These are phyloP conservation scores for Aspergillus novofumigatus DNA, from an alignment of 2,329 filamentous ascomycete genomes.

Conservation along the genomic window DNA sequence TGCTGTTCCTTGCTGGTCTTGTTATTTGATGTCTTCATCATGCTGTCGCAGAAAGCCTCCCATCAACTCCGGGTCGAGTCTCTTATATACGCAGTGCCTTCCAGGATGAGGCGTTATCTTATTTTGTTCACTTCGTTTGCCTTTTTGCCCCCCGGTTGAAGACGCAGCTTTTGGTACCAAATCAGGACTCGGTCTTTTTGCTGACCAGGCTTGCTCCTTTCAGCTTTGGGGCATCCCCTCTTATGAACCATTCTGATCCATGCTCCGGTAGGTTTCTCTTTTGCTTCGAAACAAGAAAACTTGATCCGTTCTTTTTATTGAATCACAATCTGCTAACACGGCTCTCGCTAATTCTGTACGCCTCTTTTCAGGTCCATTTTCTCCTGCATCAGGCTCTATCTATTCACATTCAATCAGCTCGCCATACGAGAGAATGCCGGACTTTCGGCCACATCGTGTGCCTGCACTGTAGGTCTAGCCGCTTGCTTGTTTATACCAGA, in stretches of 20 bases:
- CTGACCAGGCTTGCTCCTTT: conserved; percentile 20
- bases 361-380: conserved; percentile 29
- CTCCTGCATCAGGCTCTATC: conserved; percentile 27
- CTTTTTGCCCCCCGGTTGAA: conserved; percentile 1
- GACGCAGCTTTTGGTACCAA: not conserved
- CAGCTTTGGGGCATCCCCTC: conserved; percentile 50
- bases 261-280: conserved; percentile 46
- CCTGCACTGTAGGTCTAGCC: conserved; percentile 36
- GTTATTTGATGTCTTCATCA: conserved; percentile 8
- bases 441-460: conserved; percentile 33
- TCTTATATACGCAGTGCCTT: conserved; percentile 11
- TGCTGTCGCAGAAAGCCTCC: conserved; percentile 7
- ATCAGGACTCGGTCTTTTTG: not conserved
- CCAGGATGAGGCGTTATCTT: conserved; percentile 8
- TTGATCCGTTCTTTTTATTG: conserved; percentile 11
- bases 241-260: conserved; percentile 50
- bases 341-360: conserved; percentile 1
- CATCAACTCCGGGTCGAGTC: conserved; percentile 3
- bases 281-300: not conserved
- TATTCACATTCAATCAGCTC: conserved; percentile 32
- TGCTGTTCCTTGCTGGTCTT: conserved; percentile 8
- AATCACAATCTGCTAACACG: not conserved
- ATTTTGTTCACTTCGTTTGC: conserved; percentile 2
- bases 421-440: conserved; percentile 36
- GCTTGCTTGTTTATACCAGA: not conserved